Evolutionary conservation across 2,329 filamentous ascomycete species (phyloP).

Genomic region (Blastomyces silverae): DNA sequence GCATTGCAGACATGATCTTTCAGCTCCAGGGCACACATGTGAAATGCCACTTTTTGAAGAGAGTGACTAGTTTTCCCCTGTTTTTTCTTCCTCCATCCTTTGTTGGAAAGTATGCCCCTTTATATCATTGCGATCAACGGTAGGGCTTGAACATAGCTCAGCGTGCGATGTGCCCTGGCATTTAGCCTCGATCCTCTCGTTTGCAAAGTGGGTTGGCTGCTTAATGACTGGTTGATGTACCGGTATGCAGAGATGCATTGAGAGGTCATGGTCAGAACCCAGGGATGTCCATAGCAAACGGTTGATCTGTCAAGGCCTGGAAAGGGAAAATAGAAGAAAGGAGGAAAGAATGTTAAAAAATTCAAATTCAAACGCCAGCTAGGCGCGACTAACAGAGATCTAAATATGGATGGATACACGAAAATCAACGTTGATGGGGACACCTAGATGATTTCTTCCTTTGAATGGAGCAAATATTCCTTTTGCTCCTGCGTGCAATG

Average conservation of each 20-base stretch:
- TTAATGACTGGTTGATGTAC: neutral
- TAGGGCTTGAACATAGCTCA: neutral
- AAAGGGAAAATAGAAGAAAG: neutral
- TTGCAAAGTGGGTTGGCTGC: neutral
- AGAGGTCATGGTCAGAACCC: too few relatives aligned
- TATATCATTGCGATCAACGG: neutral
- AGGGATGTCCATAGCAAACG: too few relatives aligned
- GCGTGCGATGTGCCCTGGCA: neutral
- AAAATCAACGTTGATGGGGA: neutral
- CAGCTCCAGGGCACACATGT: neutral
- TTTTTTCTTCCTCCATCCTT: neutral
- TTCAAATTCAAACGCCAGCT: neutral
- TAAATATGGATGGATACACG: neutral
- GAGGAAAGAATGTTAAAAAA: neutral
- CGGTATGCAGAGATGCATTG: neutral
- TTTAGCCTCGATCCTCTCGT: neutral
- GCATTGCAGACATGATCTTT: neutral
- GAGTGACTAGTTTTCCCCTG: too few relatives aligned
- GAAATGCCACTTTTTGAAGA: neutral
- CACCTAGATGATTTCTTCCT: neutral
- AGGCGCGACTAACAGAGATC: neutral
- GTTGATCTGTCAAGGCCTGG: neutral
- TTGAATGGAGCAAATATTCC: too few relatives aligned
- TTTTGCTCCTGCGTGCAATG: neutral
- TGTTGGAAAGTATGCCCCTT: neutral